These are phyloP conservation scores for Penstemon davidsonii DNA, from an alignment of 257 asterid genomes.

Conservation along the genomic window DNA sequence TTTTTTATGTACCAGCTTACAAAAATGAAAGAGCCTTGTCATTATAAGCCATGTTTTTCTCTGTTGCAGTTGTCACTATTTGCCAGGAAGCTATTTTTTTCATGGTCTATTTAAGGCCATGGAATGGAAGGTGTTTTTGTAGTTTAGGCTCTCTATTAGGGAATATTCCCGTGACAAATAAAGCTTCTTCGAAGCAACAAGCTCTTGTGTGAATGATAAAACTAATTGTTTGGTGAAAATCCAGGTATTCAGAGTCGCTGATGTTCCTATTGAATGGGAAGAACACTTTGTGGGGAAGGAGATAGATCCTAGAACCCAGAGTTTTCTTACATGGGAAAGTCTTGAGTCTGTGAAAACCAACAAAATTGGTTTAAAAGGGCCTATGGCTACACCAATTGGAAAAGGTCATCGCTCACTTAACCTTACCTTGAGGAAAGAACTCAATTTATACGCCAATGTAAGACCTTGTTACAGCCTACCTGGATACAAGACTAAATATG, in stretches of 20 bases:
- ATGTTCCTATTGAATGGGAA: slow-evolving; percentile 96
- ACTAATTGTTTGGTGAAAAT: slow-evolving; percentile 18
- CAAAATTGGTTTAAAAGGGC: slow-evolving; percentile 91
- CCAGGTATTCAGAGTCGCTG: slow-evolving; percentile 77
- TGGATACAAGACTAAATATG: slow-evolving; percentile 92
- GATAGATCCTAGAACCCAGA: slow-evolving; percentile 91
- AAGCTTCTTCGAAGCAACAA: slow-evolving; percentile 6
- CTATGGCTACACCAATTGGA: slow-evolving; percentile 98
- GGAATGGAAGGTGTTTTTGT: not conserved
- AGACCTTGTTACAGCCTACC: slow-evolving; percentile 96
- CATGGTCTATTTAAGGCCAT: not conserved
- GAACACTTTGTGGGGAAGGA: slow-evolving; percentile 87
- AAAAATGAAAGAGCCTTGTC: slow-evolving; percentile 4
- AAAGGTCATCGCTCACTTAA: slow-evolving; percentile 96
- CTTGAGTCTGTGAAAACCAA: slow-evolving; percentile 86
- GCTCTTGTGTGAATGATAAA: not conserved
- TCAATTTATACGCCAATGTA: slow-evolving; percentile 90
- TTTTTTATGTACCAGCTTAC: not conserved
- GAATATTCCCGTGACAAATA: not conserved
- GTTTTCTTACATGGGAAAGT: slow-evolving; percentile 97
- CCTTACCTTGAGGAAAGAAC: slow-evolving; percentile 94
- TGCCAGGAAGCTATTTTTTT: not conserved
- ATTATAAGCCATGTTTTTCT: slow-evolving; percentile 3
- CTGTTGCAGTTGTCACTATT: not conserved
- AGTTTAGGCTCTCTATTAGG: not conserved